These are phyloP conservation scores for Russula sp. DNA, from an alignment of 768 basidiomycete species.

Conservation along the genomic window DNA sequence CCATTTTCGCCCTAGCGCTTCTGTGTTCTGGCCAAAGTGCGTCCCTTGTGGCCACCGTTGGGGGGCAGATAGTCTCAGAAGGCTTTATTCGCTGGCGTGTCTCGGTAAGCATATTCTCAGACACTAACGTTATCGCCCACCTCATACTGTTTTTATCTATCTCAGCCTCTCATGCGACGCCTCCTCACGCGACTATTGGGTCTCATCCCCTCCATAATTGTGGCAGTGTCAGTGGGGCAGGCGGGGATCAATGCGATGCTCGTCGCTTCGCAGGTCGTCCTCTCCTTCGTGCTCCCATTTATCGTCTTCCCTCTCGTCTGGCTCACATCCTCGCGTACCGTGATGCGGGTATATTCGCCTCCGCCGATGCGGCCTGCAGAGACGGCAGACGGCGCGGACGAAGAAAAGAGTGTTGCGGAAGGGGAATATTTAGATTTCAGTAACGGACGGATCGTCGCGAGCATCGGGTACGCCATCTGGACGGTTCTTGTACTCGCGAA, in stretches of 20 bases:
- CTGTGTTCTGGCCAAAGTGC: constrained; percentile 88
- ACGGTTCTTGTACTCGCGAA: constrained; percentile 68
- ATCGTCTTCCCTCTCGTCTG: constrained; percentile 78
- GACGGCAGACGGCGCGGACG: constrained; percentile 19
- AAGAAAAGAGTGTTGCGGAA: constrained; percentile 25
- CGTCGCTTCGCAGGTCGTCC: constrained; percentile 81
- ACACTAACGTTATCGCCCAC: constrained; percentile 30
- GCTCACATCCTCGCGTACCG: constrained; percentile 59
- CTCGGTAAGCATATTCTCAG: constrained; percentile 46
- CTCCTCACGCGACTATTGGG: constrained; percentile 77
- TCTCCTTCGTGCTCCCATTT: constrained; percentile 83
- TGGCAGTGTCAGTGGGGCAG: constrained; percentile 70
- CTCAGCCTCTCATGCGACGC: constrained; percentile 71
- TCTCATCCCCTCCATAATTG: constrained; percentile 76
- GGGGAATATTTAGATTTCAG: constrained; percentile 58
- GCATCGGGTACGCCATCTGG: constrained; percentile 59
- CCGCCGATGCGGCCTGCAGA: neutral
- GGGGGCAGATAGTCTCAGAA: constrained; percentile 87
- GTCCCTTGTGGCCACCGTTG: constrained; percentile 83
- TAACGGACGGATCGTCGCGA: constrained; percentile 51
- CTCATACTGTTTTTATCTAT: constrained; percentile 24
- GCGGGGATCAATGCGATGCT: constrained; percentile 72
- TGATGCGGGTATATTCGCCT: constrained; percentile 58
- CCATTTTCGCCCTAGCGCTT: constrained; percentile 85
- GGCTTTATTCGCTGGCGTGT: constrained; percentile 87